phyloP scores from a whole-genome alignment of 1,139 yeast genomes.

The Suhomyces choctaworum region DNA sequence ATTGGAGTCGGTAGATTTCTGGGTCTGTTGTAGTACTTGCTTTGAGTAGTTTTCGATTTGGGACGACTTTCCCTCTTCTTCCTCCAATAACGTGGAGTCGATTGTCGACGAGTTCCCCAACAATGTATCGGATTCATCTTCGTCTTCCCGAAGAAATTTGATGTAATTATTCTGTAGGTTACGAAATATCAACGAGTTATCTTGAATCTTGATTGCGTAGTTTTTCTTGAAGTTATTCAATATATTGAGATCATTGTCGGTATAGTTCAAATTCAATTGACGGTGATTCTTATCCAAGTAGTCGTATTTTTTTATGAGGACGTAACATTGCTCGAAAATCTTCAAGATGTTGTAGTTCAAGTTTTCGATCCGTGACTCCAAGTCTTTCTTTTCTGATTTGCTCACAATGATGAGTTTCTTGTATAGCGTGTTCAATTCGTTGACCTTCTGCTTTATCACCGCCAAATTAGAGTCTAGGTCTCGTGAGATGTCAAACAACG shows the following conservation, averaged over 20 bases:
- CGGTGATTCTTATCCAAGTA: constrained; percentile 42
- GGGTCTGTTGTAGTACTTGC: constrained; percentile 46
- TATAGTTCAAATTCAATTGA: constrained; percentile 35
- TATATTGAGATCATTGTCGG: constrained; percentile 58
- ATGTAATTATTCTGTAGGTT: constrained; percentile 87
- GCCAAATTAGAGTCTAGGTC: constrained; percentile 66
- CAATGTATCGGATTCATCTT: constrained; percentile 43
- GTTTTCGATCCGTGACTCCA: constrained; percentile 70
- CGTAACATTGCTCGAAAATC: constrained; percentile 74
- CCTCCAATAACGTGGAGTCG: constrained; percentile 33
- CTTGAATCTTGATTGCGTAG: constrained; percentile 83
- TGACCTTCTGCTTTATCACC: constrained; percentile 50
- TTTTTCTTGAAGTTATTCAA: constrained; percentile 79
- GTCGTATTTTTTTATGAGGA: constrained; percentile 68
- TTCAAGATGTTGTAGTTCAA: constrained; percentile 72
- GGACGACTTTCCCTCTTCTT: constrained; percentile 36
- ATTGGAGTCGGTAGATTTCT: constrained; percentile 40
- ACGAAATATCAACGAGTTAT: constrained; percentile 71
- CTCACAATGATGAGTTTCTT: constrained; percentile 85
- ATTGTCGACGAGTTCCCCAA: constrained; percentile 14
- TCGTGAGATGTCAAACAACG: constrained; percentile 69
- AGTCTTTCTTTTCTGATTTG: constrained; percentile 72
- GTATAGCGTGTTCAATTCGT: constrained; percentile 65
- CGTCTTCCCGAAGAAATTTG: constrained; percentile 71
- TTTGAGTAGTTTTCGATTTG: constrained; percentile 34